Conservation (phyloP, 2,329 filamentous ascomycete species). For the Canariomyces notabilis region DNA sequence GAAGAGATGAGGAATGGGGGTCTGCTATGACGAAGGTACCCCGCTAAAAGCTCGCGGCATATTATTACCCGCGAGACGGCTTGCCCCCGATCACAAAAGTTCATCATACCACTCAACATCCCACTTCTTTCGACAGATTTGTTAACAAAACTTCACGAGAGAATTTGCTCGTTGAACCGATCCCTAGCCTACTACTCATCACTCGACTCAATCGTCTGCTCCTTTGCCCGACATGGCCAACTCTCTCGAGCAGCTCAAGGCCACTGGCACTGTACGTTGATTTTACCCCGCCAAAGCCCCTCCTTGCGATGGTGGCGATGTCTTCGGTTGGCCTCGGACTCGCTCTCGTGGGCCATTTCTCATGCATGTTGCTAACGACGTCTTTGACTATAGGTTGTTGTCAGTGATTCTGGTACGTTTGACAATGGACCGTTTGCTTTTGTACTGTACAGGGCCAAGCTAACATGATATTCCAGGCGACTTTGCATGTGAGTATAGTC, state of each 20-base stretch:
- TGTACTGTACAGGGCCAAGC: conserved; percentile 8
- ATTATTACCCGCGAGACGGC: conserved; percentile 12
- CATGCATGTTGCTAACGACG: conserved; percentile 20
- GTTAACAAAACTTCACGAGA: background rate
- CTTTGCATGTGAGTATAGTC: conserved; percentile 63
- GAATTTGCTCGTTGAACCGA: background rate
- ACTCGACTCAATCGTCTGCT: conserved; percentile 4
- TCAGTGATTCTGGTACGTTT: conserved; percentile 87
- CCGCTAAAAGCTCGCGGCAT: conserved; percentile 12
- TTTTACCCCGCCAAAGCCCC: conserved; percentile 33
- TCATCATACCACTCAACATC: background rate
- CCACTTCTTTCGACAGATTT: conserved; percentile 4
- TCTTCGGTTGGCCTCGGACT: background rate
- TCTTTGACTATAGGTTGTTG: conserved; percentile 63
- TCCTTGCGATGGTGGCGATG: conserved; percentile 16
- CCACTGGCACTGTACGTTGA: conserved; percentile 82
- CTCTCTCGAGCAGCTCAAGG: conserved; percentile 96
- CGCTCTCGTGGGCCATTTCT: background rate
- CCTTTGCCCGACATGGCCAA: conserved; percentile 59
- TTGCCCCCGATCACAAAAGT: background rate
- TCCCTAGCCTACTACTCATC: too few species aligned
- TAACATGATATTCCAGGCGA: conserved; percentile 51
- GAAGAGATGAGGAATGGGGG: conserved; percentile 1
- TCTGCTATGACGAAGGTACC: conserved; percentile 9
- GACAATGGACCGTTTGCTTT: conserved; percentile 19